phyloP scores from a whole-genome alignment of 352 stramenopile genomes.

The Globisporangium cystogenes region DNA sequence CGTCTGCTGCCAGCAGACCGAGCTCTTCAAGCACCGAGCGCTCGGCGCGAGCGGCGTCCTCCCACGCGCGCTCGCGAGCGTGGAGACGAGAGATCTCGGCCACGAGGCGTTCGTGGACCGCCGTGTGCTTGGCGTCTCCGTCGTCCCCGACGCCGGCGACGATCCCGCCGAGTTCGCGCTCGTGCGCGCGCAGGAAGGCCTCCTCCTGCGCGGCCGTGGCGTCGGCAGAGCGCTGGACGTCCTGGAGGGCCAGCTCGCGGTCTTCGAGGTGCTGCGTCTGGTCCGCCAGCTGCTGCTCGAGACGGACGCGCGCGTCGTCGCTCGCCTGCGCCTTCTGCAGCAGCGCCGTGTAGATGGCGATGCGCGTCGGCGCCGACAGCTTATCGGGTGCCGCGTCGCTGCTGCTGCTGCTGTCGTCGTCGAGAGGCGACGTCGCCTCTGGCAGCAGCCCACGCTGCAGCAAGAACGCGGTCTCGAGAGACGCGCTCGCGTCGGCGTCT shows the following conservation, averaged over 20 bases:
- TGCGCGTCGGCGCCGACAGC: slow-evolving; percentile 14
- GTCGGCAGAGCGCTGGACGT: too few species aligned
- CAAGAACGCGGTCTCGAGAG: slow-evolving; percentile 6
- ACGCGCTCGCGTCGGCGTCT: slow-evolving; percentile 4
- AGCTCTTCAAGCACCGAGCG: slow-evolving; percentile 11
- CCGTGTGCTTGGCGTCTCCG: neutral
- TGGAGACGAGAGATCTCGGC: slow-evolving; percentile 1
- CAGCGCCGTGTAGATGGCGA: slow-evolving; percentile 26
- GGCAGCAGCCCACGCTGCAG: slow-evolving; percentile 10
- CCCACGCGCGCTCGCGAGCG: slow-evolving; percentile 1
- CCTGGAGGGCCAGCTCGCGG: too few species aligned
- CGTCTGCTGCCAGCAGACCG: slow-evolving; percentile 4
- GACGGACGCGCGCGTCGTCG: neutral
- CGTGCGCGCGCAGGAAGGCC: too few species aligned
- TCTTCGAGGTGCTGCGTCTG: too few species aligned
- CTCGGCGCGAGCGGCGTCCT: slow-evolving; percentile 16
- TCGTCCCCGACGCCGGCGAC: too few species aligned
- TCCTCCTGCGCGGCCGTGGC: too few species aligned
- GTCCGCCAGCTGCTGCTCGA: too few species aligned
- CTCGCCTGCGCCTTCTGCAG: slow-evolving; percentile 2
- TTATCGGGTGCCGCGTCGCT: neutral
- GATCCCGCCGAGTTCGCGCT: too few species aligned
- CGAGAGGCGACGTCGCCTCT: neutral
- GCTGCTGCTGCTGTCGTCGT: too few species aligned
- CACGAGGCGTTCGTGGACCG: slow-evolving; percentile 6